Conservation (phyloP, 371 early-diverging fungal genomes). For the Paraphysoderma sedebokerense region DNA sequence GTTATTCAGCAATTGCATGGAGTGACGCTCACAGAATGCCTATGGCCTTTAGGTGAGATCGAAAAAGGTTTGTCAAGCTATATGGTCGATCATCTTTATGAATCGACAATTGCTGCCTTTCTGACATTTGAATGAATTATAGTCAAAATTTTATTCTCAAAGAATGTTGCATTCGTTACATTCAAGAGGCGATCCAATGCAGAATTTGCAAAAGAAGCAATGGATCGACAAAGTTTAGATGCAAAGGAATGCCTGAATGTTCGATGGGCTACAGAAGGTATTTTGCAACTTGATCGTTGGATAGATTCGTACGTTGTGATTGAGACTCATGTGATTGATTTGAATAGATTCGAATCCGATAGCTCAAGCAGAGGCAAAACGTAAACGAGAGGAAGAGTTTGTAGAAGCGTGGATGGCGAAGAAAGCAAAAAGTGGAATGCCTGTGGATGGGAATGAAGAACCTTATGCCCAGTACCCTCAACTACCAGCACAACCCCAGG, state of each 20-base stretch:
- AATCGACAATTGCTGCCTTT: not conserved
- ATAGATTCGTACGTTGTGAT: no score
- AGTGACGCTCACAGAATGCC: no score
- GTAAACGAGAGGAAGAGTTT: constrained; percentile 9
- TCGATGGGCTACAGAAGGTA: constrained; percentile 6
- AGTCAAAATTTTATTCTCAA: constrained; percentile 7
- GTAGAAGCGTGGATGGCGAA: not conserved
- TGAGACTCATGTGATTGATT: no score
- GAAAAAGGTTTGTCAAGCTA: not conserved
- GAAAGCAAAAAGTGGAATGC: not conserved
- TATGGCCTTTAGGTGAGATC: no score
- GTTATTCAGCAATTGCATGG: no score
- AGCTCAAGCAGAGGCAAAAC: constrained; percentile 24
- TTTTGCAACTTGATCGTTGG: no score
- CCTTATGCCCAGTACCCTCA: no score
- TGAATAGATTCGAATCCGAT: constrained; percentile 64
- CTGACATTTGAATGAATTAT: not conserved
- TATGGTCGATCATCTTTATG: not conserved
- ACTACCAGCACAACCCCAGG: no score
- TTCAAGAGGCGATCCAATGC: constrained; percentile 49
- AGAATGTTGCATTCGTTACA: constrained; percentile 66
- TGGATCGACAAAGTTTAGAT: constrained; percentile 65
- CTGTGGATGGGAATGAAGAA: no score
- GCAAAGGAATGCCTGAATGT: constrained; percentile 21
- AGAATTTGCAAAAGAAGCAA: constrained; percentile 80